Conservation (phyloP, 306 rosid genomes). For the Medicago arabica region DNA sequence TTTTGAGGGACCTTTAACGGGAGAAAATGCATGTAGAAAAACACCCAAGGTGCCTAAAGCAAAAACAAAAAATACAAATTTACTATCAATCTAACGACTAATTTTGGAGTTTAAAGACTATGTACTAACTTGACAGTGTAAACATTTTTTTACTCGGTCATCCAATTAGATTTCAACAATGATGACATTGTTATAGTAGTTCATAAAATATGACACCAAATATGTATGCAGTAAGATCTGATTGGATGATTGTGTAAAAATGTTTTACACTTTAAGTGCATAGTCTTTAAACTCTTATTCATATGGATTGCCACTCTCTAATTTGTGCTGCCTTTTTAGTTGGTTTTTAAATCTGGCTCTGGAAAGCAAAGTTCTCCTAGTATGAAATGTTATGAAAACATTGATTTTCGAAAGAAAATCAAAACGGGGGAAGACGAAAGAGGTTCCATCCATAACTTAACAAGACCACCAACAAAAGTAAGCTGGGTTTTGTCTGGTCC, state of each 20-base stretch:
- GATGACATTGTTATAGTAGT: not conserved
- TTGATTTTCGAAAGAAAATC: conserved; percentile 40
- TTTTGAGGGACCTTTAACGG: conserved; percentile 47
- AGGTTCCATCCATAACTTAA: conserved; percentile 40
- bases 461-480: conserved; percentile 54
- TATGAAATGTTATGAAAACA: conserved; percentile 32
- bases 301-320: not conserved
- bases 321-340: not conserved
- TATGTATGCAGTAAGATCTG: not conserved
- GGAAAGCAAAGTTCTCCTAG: not conserved
- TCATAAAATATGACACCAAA: not conserved
- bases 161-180: conserved; percentile 3
- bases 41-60: conserved; percentile 48
- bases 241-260: not conserved
- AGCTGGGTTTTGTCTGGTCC: conserved; percentile 70
- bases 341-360: not conserved
- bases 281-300: not conserved
- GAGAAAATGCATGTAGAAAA: conserved; percentile 31
- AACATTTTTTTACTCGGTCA: conserved; percentile 9
- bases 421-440: conserved; percentile 17
- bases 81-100: conserved; percentile 23
- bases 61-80: not conserved
- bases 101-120: conserved; percentile 40
- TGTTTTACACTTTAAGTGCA: not conserved
- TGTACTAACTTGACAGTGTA: conserved; percentile 11